Base-by-base conservation (phyloP, 1,139 yeast genomes). In the Petasospora fabianii region DNA sequence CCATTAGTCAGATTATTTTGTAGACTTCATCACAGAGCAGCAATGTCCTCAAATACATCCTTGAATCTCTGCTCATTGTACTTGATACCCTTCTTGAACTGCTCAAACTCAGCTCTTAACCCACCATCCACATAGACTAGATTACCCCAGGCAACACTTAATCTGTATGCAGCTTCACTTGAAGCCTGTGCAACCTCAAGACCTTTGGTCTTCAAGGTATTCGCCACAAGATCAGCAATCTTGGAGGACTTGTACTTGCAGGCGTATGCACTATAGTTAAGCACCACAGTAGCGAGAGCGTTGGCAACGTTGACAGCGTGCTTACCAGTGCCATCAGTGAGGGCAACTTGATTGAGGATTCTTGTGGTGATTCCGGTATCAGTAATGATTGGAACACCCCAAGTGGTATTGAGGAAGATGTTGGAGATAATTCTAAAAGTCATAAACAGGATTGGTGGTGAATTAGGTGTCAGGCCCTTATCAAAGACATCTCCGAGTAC, bases 141-240 rank as follows among this genome's bases (percentile, higher is more conserved):
- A 36, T 65, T 77, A 8, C 86, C 87, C 35, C 68, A 64, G 0
- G 82, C 77, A 24, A 80, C 66, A 9, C 70, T 47, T 15, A 75
- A 49, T 45, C 88, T 66, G 57, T 80, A 81, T 0, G 70, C 66
- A 2, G 84, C 71, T 54, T 81, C 88, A n/a, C 71, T 60, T 3
- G 60, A 56, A 4, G 50, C 47, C 27, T 48, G 50, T 22, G 54
- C 51, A 51, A 71, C 38, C 37, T 49, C 47, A 13, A 54, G 32
- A 11, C 56, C 36, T 27, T 34, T 16, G 16, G 36, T 40, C 14
- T 58, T 53, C 44, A 57, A 49, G 27, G 55, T 51, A 5, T 45
- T 48, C 31, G 57, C 50, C 27, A 64, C 41, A 17, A 58, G 58
- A 34, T 58, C 56, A 13, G 60, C 47, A 36, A 62, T 27, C 28